Conservation (phyloP, 345 rosid species). For the Microthlaspi erraticum region DNA sequence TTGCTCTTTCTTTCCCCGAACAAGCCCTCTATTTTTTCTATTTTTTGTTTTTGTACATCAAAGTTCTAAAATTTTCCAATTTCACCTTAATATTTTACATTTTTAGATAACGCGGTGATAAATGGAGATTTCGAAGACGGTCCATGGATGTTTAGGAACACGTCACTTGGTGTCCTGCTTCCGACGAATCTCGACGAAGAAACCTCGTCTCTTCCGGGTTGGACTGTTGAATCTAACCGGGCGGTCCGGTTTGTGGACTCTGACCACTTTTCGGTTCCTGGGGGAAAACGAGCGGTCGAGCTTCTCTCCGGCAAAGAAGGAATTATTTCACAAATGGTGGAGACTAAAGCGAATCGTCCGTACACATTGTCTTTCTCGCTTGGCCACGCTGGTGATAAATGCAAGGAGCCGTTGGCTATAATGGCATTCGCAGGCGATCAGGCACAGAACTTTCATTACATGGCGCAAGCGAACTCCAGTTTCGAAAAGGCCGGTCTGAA, state of each 20-base stretch:
- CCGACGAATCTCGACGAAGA: slow-evolving; percentile 94
- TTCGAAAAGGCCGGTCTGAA: slow-evolving; percentile 65
- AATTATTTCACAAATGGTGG: slow-evolving; percentile 91
- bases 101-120: slow-evolving; percentile 75
- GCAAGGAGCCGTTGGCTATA: slow-evolving; percentile 87
- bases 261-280: slow-evolving; percentile 78
- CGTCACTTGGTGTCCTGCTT: slow-evolving; percentile 84
- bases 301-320: slow-evolving; percentile 97
- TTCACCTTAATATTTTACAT: background rate
- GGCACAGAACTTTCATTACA: slow-evolving; percentile 80
- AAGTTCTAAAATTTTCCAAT: background rate
- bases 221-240: slow-evolving; percentile 91
- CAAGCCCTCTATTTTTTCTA: background rate
- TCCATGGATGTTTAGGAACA: slow-evolving; percentile 90
- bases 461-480: slow-evolving; percentile 69
- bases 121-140: slow-evolving; percentile 95
- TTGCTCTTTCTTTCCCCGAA: background rate
- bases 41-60: background rate
- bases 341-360: slow-evolving; percentile 60
- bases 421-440: slow-evolving; percentile 98
- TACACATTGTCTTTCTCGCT: slow-evolving; percentile 69
- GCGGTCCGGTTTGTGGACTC: slow-evolving; percentile 92
- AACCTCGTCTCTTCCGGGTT: slow-evolving; percentile 83
- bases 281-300: slow-evolving; percentile 86
- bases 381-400: slow-evolving; percentile 88